Evolutionary conservation across 139 green algal genomes (phyloP).

Genomic region (Coelastrella sp.): DNA sequence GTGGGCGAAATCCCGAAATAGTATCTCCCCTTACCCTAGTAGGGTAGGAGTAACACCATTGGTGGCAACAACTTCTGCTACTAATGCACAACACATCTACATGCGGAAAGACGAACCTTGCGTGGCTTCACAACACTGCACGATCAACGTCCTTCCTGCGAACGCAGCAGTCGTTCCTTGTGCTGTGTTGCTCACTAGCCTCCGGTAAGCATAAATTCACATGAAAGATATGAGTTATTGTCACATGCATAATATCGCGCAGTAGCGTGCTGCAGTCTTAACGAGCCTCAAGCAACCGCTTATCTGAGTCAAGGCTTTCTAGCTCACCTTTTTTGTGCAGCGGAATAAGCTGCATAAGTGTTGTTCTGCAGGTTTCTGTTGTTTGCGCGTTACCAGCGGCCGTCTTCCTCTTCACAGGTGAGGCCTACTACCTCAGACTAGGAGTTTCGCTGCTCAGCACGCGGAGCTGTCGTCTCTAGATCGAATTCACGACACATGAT

Average conservation of each 20-base stretch:
- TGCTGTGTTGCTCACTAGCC: not conserved
- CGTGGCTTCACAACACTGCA: not conserved
- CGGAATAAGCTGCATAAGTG: not conserved
- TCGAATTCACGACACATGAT: too few species aligned
- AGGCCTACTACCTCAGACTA: not conserved
- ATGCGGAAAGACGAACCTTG: too few species aligned
- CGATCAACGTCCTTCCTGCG: not conserved
- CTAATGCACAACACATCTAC: constrained; percentile 23
- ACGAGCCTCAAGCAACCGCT: too few species aligned
- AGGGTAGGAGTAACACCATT: constrained; percentile 13
- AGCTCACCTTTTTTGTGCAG: too few species aligned
- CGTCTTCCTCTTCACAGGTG: not conserved
- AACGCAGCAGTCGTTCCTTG: not conserved
- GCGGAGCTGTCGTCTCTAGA: too few species aligned
- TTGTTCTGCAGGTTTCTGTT: not conserved
- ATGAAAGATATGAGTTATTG: not conserved
- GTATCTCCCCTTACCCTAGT: not conserved
- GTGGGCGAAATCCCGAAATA: not conserved
- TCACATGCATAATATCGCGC: not conserved
- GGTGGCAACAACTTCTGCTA: not conserved
- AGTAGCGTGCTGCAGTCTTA: not conserved
- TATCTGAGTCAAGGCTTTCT: too few species aligned
- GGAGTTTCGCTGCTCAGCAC: constrained; percentile 1
- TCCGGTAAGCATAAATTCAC: not conserved
- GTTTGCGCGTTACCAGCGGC: not conserved